phyloP scores from a whole-genome alignment of 139 green algal species.

The Chlamydomonas asymmetrica region DNA sequence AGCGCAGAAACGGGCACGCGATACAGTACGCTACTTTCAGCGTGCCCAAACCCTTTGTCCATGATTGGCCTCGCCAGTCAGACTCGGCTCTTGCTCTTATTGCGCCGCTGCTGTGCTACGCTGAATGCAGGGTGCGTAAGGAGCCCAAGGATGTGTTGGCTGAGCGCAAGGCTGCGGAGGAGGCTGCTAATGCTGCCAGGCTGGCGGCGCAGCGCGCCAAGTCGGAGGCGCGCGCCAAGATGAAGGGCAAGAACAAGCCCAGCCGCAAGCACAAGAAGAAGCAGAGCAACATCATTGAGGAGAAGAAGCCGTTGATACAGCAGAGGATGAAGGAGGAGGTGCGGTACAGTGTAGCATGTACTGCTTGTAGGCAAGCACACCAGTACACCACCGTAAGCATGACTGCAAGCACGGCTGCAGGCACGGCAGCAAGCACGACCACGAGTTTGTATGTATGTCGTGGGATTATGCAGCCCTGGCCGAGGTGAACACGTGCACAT shows the following conservation, averaged over 20 bases:
- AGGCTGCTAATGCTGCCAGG: constrained; percentile 39
- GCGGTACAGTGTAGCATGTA: neutral
- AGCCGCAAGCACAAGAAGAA: constrained; percentile 81
- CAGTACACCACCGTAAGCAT: too few species aligned
- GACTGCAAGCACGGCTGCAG: too few species aligned
- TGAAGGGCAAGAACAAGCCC: constrained; percentile 95
- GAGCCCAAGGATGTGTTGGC: constrained; percentile 79
- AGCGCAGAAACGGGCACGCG: too few species aligned
- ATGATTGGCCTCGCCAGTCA: too few species aligned
- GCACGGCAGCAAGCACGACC: too few species aligned
- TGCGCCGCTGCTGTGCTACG: constrained; percentile 19
- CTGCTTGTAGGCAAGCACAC: too few species aligned
- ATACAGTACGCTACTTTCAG: too few species aligned
- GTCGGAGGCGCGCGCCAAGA: constrained; percentile 67
- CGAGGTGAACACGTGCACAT: too few species aligned
- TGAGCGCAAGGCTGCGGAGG: constrained; percentile 43
- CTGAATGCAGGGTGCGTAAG: constrained; percentile 52
- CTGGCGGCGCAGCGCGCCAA: constrained; percentile 4
- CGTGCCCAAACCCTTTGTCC: too few species aligned
- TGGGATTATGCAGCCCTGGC: too few species aligned
- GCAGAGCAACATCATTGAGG: constrained; percentile 91
- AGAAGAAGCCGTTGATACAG: constrained; percentile 47
- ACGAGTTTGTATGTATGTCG: too few species aligned
- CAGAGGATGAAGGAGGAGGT: constrained; percentile 55
- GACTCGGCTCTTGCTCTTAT: neutral